A percentile compares a stretch with the other conserved stretches of the same genome.
These are phyloP conservation scores for Diphasiastrum complanatum DNA, from an alignment of 83 land plant species.

Conservation along the genomic window DNA sequence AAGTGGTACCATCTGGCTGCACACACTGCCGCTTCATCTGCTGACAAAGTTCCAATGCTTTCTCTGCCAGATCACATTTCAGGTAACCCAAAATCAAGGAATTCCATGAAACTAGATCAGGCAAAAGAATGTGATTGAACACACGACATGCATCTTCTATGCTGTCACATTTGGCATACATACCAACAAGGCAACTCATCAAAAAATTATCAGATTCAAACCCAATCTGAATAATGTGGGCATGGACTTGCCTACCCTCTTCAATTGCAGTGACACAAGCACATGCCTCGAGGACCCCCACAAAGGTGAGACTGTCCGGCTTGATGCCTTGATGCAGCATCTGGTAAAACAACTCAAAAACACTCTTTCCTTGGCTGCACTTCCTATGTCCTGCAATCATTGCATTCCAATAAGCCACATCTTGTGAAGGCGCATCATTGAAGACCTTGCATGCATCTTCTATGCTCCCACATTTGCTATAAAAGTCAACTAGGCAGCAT, in stretches of 20 bases:
- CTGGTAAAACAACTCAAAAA: conserved; percentile 21
- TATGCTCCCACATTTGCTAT: conserved; percentile 24
- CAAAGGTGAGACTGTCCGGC: not conserved
- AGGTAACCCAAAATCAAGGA: conserved; percentile 33
- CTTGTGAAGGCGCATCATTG: conserved; percentile 8
- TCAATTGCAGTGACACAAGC: conserved; percentile 10
- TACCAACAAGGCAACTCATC: conserved; percentile 28
- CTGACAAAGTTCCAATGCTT: conserved; percentile 26
- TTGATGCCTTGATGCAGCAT: not conserved
- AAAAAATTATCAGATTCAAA: conserved; percentile 17
- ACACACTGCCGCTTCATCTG: conserved; percentile 27
- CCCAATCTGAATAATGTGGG: conserved; percentile 19
- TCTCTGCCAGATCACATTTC: conserved; percentile 16
- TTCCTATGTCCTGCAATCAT: conserved; percentile 17
- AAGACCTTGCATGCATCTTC: conserved; percentile 22
- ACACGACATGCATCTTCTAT: conserved; percentile 21
- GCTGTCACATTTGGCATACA: conserved; percentile 39
- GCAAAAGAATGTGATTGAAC: conserved; percentile 16
- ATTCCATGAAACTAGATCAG: conserved; percentile 29
- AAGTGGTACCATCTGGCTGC: conserved; percentile 32
- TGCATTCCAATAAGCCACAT: conserved; percentile 35
- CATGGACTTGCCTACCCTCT: conserved; percentile 34
- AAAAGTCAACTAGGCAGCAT: conserved; percentile 32
- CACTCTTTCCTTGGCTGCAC: conserved; percentile 26
- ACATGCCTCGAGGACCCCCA: conserved; percentile 1